These are phyloP conservation scores for Erythrobasidium yunnanense DNA, from an alignment of 768 basidiomycete genomes.

Conservation along the genomic window DNA sequence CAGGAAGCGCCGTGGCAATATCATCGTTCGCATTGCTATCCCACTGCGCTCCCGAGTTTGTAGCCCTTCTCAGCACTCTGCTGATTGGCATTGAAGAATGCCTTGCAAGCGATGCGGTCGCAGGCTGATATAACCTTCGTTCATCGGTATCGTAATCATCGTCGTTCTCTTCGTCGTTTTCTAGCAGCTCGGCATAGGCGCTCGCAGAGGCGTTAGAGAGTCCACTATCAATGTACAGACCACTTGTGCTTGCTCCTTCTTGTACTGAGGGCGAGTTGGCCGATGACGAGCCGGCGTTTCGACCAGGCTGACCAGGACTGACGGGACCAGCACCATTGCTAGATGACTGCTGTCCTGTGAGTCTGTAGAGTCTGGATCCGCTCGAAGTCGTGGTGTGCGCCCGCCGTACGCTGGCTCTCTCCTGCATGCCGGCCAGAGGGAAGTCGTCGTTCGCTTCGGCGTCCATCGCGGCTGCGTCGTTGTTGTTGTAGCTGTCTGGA, in stretches of 20 bases:
- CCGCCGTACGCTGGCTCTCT: neutral
- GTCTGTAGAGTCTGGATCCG: neutral
- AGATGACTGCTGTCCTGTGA: too few species aligned
- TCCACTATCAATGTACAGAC: too few species aligned
- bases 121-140: neutral
- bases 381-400: neutral
- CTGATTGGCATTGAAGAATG: constrained; percentile 17
- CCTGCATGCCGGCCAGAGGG: neutral
- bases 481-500: too few species aligned
- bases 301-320: neutral
- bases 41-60: constrained; percentile 1
- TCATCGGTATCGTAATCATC: neutral
- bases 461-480: neutral
- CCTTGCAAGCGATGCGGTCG: neutral
- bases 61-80: neutral
- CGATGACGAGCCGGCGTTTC: neutral
- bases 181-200: neutral
- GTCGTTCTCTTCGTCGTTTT: neutral
- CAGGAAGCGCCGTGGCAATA: neutral
- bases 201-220: too few species aligned
- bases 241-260: neutral
- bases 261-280: neutral
- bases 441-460: neutral
- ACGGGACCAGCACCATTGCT: too few species aligned
- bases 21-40: neutral